Percentiles rank a stretch among this genome's conserved stretches.
phyloP scores from a whole-genome alignment of 345 rosid genomes.

The Orychophragmus violaceus region DNA sequence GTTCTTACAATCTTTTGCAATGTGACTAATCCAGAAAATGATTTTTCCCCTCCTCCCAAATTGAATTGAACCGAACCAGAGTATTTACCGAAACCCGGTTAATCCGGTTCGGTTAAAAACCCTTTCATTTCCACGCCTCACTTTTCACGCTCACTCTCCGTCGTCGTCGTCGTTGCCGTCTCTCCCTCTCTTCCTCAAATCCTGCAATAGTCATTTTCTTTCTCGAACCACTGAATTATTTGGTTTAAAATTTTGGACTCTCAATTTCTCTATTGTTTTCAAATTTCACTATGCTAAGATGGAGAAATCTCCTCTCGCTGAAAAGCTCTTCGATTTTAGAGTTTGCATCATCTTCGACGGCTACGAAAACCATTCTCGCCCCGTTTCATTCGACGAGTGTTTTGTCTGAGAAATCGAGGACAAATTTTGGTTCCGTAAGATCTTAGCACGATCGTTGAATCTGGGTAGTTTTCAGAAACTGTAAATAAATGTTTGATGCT shows the following conservation, averaged over 20 bases:
- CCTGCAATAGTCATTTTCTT: too few relatives aligned
- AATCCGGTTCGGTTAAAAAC: constrained; percentile 10
- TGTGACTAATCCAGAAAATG: neutral
- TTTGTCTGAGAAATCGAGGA: constrained; percentile 24
- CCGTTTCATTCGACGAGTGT: constrained; percentile 30
- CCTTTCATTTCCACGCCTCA: neutral
- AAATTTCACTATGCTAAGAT: constrained; percentile 10
- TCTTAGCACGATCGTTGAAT: neutral
- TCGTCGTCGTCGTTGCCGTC: neutral
- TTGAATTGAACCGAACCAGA: neutral
- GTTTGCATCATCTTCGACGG: neutral
- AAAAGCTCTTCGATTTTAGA: constrained; percentile 4
- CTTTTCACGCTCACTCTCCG: neutral
- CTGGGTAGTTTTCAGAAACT: neutral
- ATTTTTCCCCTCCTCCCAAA: neutral
- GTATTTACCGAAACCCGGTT: neutral
- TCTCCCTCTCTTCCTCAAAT: neutral
- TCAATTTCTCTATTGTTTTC: neutral
- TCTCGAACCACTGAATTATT: neutral
- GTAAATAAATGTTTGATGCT: neutral
- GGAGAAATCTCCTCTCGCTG: constrained; percentile 12
- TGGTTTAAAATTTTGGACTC: neutral
- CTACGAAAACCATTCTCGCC: neutral
- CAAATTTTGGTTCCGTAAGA: constrained; percentile 24
- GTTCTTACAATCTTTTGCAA: neutral